Conservation (phyloP, 2,329 filamentous ascomycete species). For the Aureobasidium melanogenum region DNA sequence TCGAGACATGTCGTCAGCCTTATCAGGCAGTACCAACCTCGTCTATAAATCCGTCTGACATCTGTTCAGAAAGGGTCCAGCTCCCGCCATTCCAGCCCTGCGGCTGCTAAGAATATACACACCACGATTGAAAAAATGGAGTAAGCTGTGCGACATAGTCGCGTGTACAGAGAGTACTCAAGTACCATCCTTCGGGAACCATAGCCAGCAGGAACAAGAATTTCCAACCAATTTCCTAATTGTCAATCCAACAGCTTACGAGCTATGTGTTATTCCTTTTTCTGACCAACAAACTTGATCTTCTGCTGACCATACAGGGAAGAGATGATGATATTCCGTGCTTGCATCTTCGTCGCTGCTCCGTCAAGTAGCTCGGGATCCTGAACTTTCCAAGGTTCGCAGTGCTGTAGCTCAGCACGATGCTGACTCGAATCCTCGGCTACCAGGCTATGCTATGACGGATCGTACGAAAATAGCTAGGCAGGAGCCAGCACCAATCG, state of each 20-base stretch:
- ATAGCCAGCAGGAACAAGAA: not conserved
- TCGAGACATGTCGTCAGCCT: not conserved
- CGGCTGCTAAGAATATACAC: slow-evolving; percentile 2
- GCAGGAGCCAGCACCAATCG: not conserved
- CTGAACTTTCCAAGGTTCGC: not conserved
- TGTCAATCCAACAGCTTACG: not conserved
- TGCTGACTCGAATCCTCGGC: not conserved
- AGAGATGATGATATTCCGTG: not conserved
- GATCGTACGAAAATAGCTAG: not conserved
- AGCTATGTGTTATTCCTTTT: not conserved
- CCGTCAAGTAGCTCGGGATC: not conserved
- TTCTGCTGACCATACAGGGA: no score
- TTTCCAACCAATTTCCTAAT: not conserved
- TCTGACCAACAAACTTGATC: not conserved
- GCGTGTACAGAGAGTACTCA: not conserved
- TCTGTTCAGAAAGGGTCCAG: not conserved
- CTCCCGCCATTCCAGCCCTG: not conserved
- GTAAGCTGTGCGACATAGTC: slow-evolving; percentile 3
- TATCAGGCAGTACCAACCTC: not conserved
- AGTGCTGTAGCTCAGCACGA: not conserved
- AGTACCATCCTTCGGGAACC: not conserved
- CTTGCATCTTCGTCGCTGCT: not conserved
- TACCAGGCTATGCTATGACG: not conserved
- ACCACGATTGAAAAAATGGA: not conserved
- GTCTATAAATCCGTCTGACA: no score